Percentiles rank a stretch among this genome's conserved stretches.
Evolutionary conservation across 192 early-diverging fungal genomes (phyloP).

Genomic region (Coemansia sp.): DNA sequence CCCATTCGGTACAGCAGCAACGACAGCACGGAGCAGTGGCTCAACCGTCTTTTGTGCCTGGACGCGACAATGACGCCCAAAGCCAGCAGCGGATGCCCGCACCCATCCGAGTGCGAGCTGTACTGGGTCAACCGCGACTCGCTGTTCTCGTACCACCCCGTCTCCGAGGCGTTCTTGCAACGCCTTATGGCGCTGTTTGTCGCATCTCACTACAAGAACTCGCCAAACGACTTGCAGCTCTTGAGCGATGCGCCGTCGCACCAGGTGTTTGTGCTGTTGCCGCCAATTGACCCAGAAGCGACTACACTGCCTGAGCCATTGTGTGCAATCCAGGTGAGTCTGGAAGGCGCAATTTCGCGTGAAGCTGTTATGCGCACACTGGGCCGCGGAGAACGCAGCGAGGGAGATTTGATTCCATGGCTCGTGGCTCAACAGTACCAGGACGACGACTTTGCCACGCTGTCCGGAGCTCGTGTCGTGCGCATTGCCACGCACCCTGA

Average conservation of each 20-base stretch:
- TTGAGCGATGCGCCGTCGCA: constrained; percentile 98
- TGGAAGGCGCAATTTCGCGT: constrained; percentile 94
- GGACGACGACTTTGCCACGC: constrained; percentile 93
- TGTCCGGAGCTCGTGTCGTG: constrained; percentile 95
- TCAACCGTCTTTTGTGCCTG: constrained; percentile 92
- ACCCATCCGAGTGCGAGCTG: constrained; percentile 91
- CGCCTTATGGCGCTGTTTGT: constrained; percentile 97
- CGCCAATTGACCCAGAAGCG: constrained; percentile 74
- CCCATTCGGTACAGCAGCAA: constrained; percentile 89
- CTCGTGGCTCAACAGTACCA: constrained; percentile 90
- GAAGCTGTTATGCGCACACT: constrained; percentile 81
- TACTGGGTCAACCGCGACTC: constrained; percentile 98
- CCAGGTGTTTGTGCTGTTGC: constrained; percentile 94
- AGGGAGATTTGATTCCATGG: constrained; percentile 98
- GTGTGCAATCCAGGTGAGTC: constrained; percentile 81
- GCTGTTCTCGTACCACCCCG: constrained; percentile 97
- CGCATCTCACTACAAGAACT: constrained; percentile 99
- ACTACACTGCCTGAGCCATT: constrained; percentile 87
- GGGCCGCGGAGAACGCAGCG: constrained; percentile 78
- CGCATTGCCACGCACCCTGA: constrained; percentile 98
- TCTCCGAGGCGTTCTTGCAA: constrained; percentile 94
- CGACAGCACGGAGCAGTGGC: constrained; percentile 92
- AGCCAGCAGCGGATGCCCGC: constrained; percentile 82
- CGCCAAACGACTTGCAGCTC: constrained; percentile 96
- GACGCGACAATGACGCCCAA: constrained; percentile 76